A percentile compares a stretch with the other conserved stretches of the same genome.
These are phyloP conservation scores for Aspergillus sparsus DNA, from an alignment of 495 filamentous ascomycete genomes.

Conservation along the genomic window DNA sequence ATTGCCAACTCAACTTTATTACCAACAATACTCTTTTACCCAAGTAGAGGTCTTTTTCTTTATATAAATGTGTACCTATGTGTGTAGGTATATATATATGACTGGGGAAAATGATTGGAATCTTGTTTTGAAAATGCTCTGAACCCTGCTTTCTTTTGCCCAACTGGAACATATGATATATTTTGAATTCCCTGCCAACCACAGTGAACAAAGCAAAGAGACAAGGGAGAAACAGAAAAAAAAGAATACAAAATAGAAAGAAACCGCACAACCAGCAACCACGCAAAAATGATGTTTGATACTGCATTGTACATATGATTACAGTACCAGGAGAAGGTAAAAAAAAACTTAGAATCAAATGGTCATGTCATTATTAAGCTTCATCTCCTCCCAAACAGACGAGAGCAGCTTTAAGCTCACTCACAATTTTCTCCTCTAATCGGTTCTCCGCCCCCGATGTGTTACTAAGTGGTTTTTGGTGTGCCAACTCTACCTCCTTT, in stretches of 20 bases:
- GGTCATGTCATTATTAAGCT: slow-evolving; percentile 33
- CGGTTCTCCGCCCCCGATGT: slow-evolving; percentile 52
- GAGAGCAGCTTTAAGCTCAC: slow-evolving; percentile 55
- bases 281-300: no score
- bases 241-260: not conserved
- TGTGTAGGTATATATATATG: no score
- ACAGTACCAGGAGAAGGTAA: slow-evolving; percentile 7
- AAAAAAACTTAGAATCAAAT: no score
- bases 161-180: not conserved
- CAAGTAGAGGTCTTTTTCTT: no score
- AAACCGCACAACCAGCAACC: not conserved
- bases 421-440: slow-evolving; percentile 72
- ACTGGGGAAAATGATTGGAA: no score
- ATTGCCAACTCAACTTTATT: no score
- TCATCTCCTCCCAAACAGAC: slow-evolving; percentile 43
- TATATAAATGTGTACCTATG: no score
- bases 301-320: not conserved
- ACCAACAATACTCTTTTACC: no score
- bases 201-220: not conserved
- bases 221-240: not conserved
- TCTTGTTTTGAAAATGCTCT: no score
- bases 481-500: slow-evolving; percentile 66
- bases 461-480: slow-evolving; percentile 45
- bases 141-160: no score
- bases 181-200: slow-evolving; percentile 3